phyloP scores from a whole-genome alignment of 208 protist species.

The Leishmania turanica region DNA sequence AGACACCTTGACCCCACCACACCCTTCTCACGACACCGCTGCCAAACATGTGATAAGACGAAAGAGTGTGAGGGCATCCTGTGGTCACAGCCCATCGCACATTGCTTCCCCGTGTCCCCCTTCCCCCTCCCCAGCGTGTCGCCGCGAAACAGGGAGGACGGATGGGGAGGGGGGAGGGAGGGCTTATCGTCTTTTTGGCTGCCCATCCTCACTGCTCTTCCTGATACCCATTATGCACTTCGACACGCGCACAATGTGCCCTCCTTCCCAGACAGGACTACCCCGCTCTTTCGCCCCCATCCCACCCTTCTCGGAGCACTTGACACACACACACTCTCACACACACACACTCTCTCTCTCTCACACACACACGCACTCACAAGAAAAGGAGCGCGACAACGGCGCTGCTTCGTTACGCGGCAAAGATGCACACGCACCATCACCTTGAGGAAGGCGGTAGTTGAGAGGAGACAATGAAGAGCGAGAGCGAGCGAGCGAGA shows the following conservation, averaged over 20 bases:
- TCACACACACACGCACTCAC: neutral
- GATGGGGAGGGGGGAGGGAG: too few relatives aligned
- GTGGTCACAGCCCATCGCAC: too few relatives aligned
- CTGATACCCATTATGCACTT: neutral
- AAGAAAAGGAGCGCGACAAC: neutral
- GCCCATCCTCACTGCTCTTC: neutral
- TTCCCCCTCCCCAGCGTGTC: neutral
- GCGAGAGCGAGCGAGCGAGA: neutral
- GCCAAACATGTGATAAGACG: too few relatives aligned
- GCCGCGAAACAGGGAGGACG: neutral
- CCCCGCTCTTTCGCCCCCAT: too few relatives aligned
- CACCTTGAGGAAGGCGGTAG: neutral
- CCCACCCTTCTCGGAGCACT: neutral
- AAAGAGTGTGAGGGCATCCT: too few relatives aligned
- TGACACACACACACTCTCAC: neutral
- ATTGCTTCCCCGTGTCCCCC: too few relatives aligned
- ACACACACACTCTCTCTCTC: too few relatives aligned
- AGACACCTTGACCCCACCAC: too few relatives aligned
- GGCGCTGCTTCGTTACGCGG: neutral
- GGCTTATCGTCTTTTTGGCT: neutral
- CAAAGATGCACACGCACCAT: neutral
- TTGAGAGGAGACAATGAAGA: neutral
- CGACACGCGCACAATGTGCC: neutral
- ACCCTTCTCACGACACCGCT: neutral
- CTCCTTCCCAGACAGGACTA: neutral